Percentiles rank a stretch among this genome's conserved stretches.
These are phyloP conservation scores for Stylosanthes scabra DNA, from an alignment of 331 rosid genomes.

Conservation along the genomic window DNA sequence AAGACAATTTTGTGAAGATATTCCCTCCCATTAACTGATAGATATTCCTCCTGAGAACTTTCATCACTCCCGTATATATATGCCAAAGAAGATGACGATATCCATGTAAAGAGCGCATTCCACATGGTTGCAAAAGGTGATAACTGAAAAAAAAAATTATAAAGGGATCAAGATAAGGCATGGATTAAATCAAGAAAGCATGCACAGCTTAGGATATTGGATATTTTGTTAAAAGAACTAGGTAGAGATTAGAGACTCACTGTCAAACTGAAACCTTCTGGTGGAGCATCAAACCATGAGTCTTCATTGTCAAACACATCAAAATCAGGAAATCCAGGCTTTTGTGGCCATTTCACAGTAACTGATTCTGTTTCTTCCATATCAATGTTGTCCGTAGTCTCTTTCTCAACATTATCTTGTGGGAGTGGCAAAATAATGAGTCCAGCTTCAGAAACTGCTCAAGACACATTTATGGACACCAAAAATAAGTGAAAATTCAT, in stretches of 20 bases:
- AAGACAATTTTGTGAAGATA: slow-evolving; percentile 70
- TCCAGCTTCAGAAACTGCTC: slow-evolving; percentile 83
- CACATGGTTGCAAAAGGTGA: slow-evolving; percentile 89
- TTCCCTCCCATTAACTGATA: slow-evolving; percentile 68
- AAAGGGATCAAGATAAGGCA: slow-evolving; percentile 14
- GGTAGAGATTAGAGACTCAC: slow-evolving; percentile 49
- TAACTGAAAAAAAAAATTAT: slow-evolving; percentile 56
- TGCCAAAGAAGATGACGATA: slow-evolving; percentile 82
- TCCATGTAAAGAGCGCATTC: slow-evolving; percentile 87
- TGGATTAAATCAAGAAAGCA: slow-evolving; percentile 20
- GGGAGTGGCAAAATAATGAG: slow-evolving; percentile 68
- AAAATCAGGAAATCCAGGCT: slow-evolving; percentile 56
- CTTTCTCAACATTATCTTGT: slow-evolving; percentile 52
- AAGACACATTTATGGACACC: slow-evolving; percentile 15
- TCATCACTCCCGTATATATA: slow-evolving; percentile 89
- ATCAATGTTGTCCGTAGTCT: slow-evolving; percentile 46
- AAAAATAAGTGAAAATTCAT: neutral
- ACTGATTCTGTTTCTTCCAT: slow-evolving; percentile 52
- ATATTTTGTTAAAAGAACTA: neutral
- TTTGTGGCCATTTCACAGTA: slow-evolving; percentile 69
- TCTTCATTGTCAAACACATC: slow-evolving; percentile 76
- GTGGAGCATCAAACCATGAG: slow-evolving; percentile 85
- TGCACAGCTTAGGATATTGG: slow-evolving; percentile 14
- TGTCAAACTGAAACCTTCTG: slow-evolving; percentile 81
- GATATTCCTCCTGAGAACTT: slow-evolving; percentile 77